Evolutionary conservation across 2,329 filamentous ascomycete genomes (phyloP), one percentile per base, ranked within the genome.

Genomic region (Coniochaeta ligniaria): DNA sequence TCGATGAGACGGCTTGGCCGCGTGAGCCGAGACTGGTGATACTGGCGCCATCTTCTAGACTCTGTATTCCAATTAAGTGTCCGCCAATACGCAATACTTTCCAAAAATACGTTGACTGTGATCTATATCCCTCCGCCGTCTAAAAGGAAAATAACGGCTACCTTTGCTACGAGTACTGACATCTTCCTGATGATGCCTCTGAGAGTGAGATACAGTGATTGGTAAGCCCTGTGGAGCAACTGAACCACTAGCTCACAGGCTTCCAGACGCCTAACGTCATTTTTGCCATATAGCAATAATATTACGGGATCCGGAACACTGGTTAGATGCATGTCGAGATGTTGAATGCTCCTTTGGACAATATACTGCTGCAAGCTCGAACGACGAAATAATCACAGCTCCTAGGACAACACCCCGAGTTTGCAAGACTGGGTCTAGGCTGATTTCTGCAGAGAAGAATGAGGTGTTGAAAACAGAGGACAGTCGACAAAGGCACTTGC

Each of bases 11-110:
- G 47, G 47, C 12, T 24, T 24, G 22, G 20, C 43, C 9, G 20
- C 20, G 16, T 47, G 54, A 38, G 28, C 22, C 56, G 56, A 43
- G 22, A 28, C 28, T 85, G 45, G 54, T 22, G 54, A 22, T 36
- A 17, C 54, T 28, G 47, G 31, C 47, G 43, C 26, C 43, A 52
- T 52, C 8, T 52, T 52, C 22, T 31, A 9, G 22, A 11, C 14
- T 31, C 26, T 17, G 2, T 52, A 12, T 12, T 22, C 22, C 43
- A 47, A 6, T 2, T 12, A 5, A 7, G 20, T 47, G 4, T 47
- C 20, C 43, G 20, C 20, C 43, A n/a, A 9, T n/a, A 9, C 16
- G 3, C 16, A 5, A 41, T n/a, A 33, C 35, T 41, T 3, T 7
- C 17, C 6, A 41, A 9, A 16, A 16, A 41, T n/a, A 41, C 16